Evolutionary conservation across 1,284 basidiomycete species (phyloP), one percentile per base, ranked within the genome.

Genomic region (Tilletia walkeri): DNA sequence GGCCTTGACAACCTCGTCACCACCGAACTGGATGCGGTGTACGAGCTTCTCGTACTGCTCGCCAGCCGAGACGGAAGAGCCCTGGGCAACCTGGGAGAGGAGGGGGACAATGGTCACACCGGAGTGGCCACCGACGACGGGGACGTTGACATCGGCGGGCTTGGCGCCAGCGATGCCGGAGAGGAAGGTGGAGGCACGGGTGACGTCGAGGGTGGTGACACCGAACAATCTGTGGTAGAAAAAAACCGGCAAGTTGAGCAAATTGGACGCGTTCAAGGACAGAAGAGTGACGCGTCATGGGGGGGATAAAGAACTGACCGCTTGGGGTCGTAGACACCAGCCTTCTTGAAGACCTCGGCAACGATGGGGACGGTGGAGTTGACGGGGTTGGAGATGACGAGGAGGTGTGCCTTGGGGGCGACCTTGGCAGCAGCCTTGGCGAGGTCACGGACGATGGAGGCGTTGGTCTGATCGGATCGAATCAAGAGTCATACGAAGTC

Each of bases 141-240:
- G 93, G 49, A 95, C 91, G 72, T 88, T 87, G 80, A 95, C 87
- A 38, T 91, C 93, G 88, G 78, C 85, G 53, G 82, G 82, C 73
- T 76, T 73, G 67, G 76, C 74, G 72, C 77, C 76, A 41, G 89
- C 86, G 81, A 96, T 86, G 72, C 89, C 88, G 48, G 90, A 88
- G 72, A 95, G 88, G 89, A 99, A 99, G 76, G 92, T 93, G 63
- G 93, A 90, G 56, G 95, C 90, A 81, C 95, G 93, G 84, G 97
- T 94, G 78, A 98, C 92, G 84, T 99, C 96, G 82, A 98, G 92
- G 80, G 94, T 95, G 83, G 95, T 98, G 77, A 99, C 92, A 89
- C 95, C 88, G 81, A 88, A 88, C 34, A 83, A 78, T 69, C 75
- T 75, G 34, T 24, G 1, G 24, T 30, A 30, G 24, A 66, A n/a